Evolutionary conservation across 805 yeast species (phyloP), one percentile per base, ranked within the genome.

Genomic region (Ogataea paraovalis): DNA sequence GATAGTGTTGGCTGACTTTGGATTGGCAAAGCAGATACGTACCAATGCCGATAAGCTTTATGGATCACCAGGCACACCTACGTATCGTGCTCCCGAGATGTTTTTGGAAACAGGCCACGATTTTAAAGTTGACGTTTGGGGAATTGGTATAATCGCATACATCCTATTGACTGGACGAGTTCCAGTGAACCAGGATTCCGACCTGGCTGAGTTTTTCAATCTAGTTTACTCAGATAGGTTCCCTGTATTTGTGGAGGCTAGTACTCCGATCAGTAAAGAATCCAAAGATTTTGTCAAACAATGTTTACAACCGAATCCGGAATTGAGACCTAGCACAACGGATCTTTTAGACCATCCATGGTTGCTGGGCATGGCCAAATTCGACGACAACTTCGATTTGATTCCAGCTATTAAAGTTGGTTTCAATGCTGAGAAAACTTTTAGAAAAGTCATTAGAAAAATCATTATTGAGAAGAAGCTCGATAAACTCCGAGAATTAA

Each of bases 1-100:
- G 8, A 72, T 90, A 23, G 95, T 89, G 9, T 72, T 90, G 53
- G 96, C 96, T 1, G 97, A 90, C 68, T 90, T 90, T 65, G 97
- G 97, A 39, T 88, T 90, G 51, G 96, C 97, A 30, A 85, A 85
- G 65, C 74, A 78, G 53, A 67, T 89, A 21, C 28, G 41, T 22
- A 23, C 38, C 4, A 20, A 44, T 20, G 46, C 46, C 27, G 47
- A 49, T 2, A 48, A 44, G 25, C 41, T 55, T 6, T 45, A 39
- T 22, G 61, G 57, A 18, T 47, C 50, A 21, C 58, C 60, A 3
- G 97, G 97, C 1, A 85, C 95, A 1, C 80, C 89, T 65, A 96
- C 96, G 1, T 90, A 90, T 63, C 96, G 95, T 13, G 97, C 97
- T 0, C 97, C 97, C 0, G 97, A 90, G 61, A 88, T 90, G 4